Base-by-base conservation (phyloP, 768 basidiomycete genomes). In the Trametes gibbosa region DNA sequence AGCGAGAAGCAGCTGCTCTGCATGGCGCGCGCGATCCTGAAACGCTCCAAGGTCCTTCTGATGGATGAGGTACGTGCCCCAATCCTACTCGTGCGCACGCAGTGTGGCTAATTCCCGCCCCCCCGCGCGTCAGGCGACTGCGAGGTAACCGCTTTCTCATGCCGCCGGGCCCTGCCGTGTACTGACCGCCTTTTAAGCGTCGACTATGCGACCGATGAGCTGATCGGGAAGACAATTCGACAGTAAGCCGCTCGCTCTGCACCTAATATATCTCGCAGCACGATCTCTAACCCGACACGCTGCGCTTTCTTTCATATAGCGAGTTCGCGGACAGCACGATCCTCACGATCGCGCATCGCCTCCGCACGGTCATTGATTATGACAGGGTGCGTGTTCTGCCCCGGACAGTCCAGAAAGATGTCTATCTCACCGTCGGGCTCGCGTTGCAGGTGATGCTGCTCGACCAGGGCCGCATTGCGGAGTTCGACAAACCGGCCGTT, bases 201-300 rank as follows among this genome's bases (percentile, higher is more conserved):
- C 47, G 90, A 92, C 69, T 90, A 93, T 69, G 90, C 90, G 21
- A 94, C 93, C 0, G 92, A 95, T 69, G 91, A 93, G 67, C 78
- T 94, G 3, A 95, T 92, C 64, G 80, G 87, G 37, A 87, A 87
- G 68, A 90, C 89, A 3, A 92, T 92, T 43, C 75, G 88, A 75
- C 83, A 85, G 90, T 92, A 67, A 69, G 85, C 76, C 39, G 29
- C 47, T 5, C 27, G 35, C n/a, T n/a, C n/a, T n/a, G 37, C 5
- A 37, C 35, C 23, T 80, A 81, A 86, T 89, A 66, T 66, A 46
- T 51, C 49, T 56, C 45, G 10, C 10, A 25, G n/a, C 12, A n/a
- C 23, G 24, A 56, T 53, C 32, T 45, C 55, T 62, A 39, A 56
- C 51, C 40, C 52, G 19, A 3, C 9, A 3, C 9, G 9, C 19